Evolutionary conservation across 2,329 filamentous ascomycete species (phyloP).

Genomic region (Colletotrichum viniferum): DNA sequence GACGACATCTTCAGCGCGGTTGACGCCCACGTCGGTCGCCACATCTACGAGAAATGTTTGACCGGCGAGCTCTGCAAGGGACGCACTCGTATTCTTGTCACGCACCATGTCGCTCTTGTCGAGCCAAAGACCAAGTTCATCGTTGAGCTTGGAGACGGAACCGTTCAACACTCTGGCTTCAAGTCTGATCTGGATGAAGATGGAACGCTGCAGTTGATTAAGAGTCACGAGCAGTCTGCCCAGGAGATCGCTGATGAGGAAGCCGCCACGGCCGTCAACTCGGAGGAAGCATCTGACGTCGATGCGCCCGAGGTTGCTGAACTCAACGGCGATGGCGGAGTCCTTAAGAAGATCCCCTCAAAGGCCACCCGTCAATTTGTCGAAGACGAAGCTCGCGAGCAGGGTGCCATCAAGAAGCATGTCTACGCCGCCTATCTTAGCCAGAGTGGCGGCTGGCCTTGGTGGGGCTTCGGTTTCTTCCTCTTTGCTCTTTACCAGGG

Average conservation of each 20-base stretch:
- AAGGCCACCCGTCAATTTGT: conserved; percentile 72
- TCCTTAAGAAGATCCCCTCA: conserved; percentile 54
- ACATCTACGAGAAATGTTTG: conserved; percentile 78
- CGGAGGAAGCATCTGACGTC: conserved; percentile 50
- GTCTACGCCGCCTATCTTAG: conserved; percentile 73
- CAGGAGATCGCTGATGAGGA: conserved; percentile 55
- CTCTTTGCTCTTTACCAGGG: conserved; percentile 61
- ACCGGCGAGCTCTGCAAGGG: conserved; percentile 71
- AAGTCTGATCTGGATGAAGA: conserved; percentile 67
- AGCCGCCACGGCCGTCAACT: conserved; percentile 57
- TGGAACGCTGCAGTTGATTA: conserved; percentile 61
- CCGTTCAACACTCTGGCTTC: conserved; percentile 66
- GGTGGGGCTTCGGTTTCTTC: conserved; percentile 60
- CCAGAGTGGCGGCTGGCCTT: conserved; percentile 66
- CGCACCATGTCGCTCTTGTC: conserved; percentile 77
- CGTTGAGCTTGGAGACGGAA: conserved; percentile 74
- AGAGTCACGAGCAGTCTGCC: conserved; percentile 55
- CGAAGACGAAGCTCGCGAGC: conserved; percentile 75
- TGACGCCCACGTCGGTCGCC: conserved; percentile 80
- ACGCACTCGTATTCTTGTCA: conserved; percentile 79
- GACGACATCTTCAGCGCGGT: conserved; percentile 87
- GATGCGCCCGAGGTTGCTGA: conserved; percentile 28
- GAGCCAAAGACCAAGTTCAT: conserved; percentile 75
- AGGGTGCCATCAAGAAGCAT: conserved; percentile 68
- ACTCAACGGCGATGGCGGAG: conserved; percentile 39